Evolutionary conservation across 306 rosid species (phyloP), one percentile per base, ranked within the genome.

Genomic region (Inga leiocalycina): DNA sequence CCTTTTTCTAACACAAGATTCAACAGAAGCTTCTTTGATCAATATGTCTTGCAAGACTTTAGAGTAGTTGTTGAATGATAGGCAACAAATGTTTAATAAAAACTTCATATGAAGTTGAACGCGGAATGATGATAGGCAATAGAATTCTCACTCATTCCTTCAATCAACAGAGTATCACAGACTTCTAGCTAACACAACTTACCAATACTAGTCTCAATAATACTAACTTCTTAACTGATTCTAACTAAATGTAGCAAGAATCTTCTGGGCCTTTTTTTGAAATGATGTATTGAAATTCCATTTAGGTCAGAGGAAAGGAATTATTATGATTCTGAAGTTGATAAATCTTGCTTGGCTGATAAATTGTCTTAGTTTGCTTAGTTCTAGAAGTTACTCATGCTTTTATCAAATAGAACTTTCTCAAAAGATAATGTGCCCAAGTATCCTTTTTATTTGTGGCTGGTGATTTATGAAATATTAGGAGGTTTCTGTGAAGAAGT

Each of bases 401-500:
- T 57, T 57, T 57, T 20, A 20, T 30, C 27, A 57, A 8, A 57
- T 8, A 57, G 27, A n/a, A 57, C 64, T 70, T 75, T 4, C 67
- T 56, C 19, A 49, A 51, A 67, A 65, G 27, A 13, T 78, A 75
- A 82, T 49, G 65, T 77, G 75, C 84, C 81, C 51, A 61, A 22
- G 43, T 51, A 62, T 79, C 70, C 81, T 45, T 62, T 70, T 62
- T 84, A 11, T 13, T 83, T 87, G 74, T 84, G 51, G 73, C 76
- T 83, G 84, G 46, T 80, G 72, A 76, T 81, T 83, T 83, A 74
- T 86, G 87, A 82, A 82, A 61, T 85, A 77, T 80, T 91, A 97
- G 99, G 99, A 97, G 89, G 99, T 97, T 83, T 98, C 98, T 69
- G 99, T 97, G 84, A 97, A 97, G 91, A 97, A 97, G 86, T 97